A percentile compares a stretch with the other conserved stretches of the same genome.
phyloP scores from a whole-genome alignment of 2,329 filamentous ascomycete genomes.

The Tolypocladium paradoxum region DNA sequence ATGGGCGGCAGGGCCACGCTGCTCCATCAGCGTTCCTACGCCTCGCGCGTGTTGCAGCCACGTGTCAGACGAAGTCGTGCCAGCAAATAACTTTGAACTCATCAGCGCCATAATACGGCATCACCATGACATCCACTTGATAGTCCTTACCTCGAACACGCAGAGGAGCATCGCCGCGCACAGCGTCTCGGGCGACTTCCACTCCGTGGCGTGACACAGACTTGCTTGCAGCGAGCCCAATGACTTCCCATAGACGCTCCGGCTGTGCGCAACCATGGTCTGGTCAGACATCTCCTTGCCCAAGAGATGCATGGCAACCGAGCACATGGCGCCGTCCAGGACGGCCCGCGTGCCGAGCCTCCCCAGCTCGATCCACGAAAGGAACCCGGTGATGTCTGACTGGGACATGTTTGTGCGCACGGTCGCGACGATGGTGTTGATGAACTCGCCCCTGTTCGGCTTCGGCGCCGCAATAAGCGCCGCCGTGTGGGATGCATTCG shows the following conservation, averaged over 20 bases:
- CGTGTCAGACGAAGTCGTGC: constrained; percentile 22
- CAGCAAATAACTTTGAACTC: constrained; percentile 26
- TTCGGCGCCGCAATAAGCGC: constrained; percentile 4
- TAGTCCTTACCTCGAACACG: constrained; percentile 22
- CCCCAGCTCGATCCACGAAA: constrained; percentile 15
- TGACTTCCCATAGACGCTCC: constrained; percentile 26
- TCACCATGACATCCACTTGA: background rate
- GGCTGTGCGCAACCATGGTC: constrained; percentile 21
- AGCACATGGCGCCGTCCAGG: constrained; percentile 27
- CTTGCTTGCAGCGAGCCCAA: constrained; percentile 23
- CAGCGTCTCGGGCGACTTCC: constrained; percentile 29
- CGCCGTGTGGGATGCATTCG: background rate
- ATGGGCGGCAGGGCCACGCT: constrained; percentile 25
- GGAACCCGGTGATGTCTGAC: constrained; percentile 11
- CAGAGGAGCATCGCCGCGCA: constrained; percentile 29
- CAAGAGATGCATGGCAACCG: constrained; percentile 25
- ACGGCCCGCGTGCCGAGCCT: constrained; percentile 22
- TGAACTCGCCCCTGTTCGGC: constrained; percentile 17
- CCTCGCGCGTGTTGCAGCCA: constrained; percentile 30
- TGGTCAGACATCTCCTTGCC: constrained; percentile 22
- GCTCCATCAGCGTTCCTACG: constrained; percentile 25
- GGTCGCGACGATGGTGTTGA: constrained; percentile 19
- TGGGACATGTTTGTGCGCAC: constrained; percentile 8
- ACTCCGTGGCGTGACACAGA: constrained; percentile 24
- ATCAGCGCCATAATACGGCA: constrained; percentile 2